phyloP scores from a whole-genome alignment of 179 eudicot species.

The Silene coronaria region DNA sequence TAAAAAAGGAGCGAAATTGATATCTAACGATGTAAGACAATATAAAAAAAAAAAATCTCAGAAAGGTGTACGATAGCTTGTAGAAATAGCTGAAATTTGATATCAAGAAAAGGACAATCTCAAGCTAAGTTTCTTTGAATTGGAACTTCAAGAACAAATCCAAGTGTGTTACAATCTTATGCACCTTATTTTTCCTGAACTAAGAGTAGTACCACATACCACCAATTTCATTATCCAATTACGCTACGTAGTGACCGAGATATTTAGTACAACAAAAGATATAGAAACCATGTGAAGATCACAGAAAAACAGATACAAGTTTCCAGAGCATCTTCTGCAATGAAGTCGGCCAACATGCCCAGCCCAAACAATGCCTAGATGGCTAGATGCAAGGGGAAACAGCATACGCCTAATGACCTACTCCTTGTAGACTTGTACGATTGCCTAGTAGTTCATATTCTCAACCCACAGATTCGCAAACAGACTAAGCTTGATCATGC shows the following conservation, averaged over 20 bases:
- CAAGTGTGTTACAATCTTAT: not conserved
- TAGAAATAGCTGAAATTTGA: not conserved
- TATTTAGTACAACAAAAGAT: not conserved
- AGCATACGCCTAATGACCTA: slow-evolving; percentile 5
- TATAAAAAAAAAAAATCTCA: not conserved
- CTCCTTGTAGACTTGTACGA: not conserved
- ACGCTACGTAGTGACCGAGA: not conserved
- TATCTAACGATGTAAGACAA: too few relatives aligned
- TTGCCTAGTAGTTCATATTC: not conserved
- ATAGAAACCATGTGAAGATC: not conserved
- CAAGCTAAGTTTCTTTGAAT: not conserved
- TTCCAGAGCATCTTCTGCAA: not conserved
- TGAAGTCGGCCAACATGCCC: not conserved
- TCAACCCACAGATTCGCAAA: not conserved
- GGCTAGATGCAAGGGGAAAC: not conserved
- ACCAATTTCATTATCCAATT: not conserved
- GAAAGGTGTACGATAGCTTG: not conserved
- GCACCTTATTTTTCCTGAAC: not conserved
- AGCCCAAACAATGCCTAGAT: not conserved
- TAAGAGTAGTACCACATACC: too few relatives aligned
- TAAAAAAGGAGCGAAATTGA: not conserved
- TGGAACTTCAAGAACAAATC: not conserved
- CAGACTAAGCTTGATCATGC: not conserved
- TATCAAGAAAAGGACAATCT: not conserved
- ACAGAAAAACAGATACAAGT: not conserved